Conservation (phyloP, 2,329 filamentous ascomycete genomes). For the Balansia obtecta region DNA sequence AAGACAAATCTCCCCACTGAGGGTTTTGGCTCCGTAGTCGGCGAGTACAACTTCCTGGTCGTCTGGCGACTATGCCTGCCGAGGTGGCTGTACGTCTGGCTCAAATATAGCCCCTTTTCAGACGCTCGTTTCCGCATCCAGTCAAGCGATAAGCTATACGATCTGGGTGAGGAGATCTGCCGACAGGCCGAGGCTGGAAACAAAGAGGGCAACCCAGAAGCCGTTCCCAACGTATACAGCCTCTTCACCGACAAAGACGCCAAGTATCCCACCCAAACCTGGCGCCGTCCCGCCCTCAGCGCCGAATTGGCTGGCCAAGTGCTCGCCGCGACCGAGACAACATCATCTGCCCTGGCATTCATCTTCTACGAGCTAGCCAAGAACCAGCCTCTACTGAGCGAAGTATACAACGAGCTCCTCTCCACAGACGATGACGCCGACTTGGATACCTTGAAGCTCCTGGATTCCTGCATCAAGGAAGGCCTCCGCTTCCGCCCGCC, state of each 20-base stretch:
- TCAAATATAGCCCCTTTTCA: conserved; percentile 7
- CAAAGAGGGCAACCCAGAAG: neutral
- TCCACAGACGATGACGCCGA: neutral
- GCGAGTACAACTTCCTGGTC: conserved; percentile 12
- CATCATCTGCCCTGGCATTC: conserved; percentile 10
- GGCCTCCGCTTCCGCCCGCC: conserved; percentile 11
- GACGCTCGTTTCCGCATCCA: conserved; percentile 8
- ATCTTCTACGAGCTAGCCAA: conserved; percentile 10
- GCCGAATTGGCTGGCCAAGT: conserved; percentile 12
- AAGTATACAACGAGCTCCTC: conserved; percentile 7
- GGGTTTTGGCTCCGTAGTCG: conserved; percentile 7
- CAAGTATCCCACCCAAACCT: neutral
- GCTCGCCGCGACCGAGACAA: conserved; percentile 10
- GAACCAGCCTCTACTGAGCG: conserved; percentile 5
- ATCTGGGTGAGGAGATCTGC: conserved; percentile 5
- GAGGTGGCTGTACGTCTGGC: conserved; percentile 9
- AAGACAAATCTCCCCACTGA: conserved; percentile 5
- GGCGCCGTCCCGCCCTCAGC: conserved; percentile 7
- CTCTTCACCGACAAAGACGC: neutral
- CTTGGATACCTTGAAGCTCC: conserved; percentile 6
- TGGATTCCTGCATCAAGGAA: conserved; percentile 10
- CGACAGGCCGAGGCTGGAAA: conserved; percentile 3
- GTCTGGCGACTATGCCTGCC: conserved; percentile 11
- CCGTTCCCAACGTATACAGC: neutral
- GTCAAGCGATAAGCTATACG: conserved; percentile 9